Base-by-base conservation (phyloP, 1,284 basidiomycete genomes). In the Microbotryum lychnidis-dioicae region DNA sequence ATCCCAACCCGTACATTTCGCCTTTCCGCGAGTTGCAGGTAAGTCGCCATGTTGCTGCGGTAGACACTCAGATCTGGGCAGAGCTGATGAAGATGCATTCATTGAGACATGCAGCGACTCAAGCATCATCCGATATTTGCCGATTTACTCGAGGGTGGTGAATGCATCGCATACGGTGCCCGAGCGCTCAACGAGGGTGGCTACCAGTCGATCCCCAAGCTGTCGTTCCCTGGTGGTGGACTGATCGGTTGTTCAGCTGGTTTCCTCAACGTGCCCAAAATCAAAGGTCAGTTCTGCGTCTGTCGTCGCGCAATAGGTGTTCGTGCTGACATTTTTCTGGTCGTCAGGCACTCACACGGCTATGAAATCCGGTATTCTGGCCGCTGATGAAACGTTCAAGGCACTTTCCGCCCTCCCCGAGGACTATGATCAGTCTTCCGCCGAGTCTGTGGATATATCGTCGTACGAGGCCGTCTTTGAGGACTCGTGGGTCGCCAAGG, bases 361-460 rank as follows among this genome's bases (percentile, higher is more conserved):
- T n/a, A 97, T 98, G 94, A 96, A 97, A 80, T 90, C 87, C 50
- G 94, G 94, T 23, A 97, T 97, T 86, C 80, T 97, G 23, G 94
- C 93, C 44, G 96, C 91, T 3, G 94, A 98, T 75, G 81, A 87
- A 0, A 89, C 89, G 0, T 91, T 82, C 70, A 81, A 85, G 9
- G 83, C 83, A 2, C 77, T 93, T 65, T 70, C 74, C 4, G 69
- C 74, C 55, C 73, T 72, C 48, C 66, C 63, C 59, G 61, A 72
- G 46, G 62, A 65, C 20, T 60, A 67, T n/a, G 65, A 59, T 62
- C 20, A 45, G 44, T 54, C 62, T 20, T 21, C 54, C 37, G 55
- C 60, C 49, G 21, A 33, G 57, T 73, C 76, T 0, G 78, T 84
- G 20, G 87, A 96, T 75, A 83, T 97, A 81, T 83, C 83, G 49